Evolutionary conservation across 2,329 filamentous ascomycete species (phyloP).

Genomic region (Rutstroemia sydowiana): DNA sequence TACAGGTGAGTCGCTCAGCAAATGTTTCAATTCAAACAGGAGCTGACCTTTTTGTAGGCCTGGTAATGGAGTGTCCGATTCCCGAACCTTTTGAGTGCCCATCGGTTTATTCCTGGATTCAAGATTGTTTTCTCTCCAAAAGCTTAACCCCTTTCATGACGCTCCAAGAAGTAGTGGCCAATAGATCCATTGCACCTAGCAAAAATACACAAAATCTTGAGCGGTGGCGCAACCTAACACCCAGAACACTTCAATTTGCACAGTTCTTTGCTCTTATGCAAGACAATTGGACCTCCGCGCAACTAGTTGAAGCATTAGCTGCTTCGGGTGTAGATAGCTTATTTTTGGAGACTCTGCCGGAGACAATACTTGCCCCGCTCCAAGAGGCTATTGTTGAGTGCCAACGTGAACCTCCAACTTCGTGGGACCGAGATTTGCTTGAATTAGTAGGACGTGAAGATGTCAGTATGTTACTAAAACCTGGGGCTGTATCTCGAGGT

Average conservation of each 20-base stretch:
- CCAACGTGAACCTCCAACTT: constrained; percentile 71
- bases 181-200: constrained; percentile 16
- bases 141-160: constrained; percentile 38
- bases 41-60: constrained; percentile 8
- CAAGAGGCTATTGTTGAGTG: constrained; percentile 80
- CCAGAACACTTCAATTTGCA: constrained; percentile 63
- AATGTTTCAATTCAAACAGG: neutral
- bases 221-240: constrained; percentile 36
- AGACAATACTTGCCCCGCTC: constrained; percentile 72
- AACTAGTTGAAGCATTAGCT: constrained; percentile 68
- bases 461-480: constrained; percentile 58
- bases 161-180: constrained; percentile 40
- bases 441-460: constrained; percentile 76
- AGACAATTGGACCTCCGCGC: constrained; percentile 43
- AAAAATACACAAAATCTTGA: constrained; percentile 14
- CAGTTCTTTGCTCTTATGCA: constrained; percentile 56
- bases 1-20: constrained; percentile 34
- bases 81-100: constrained; percentile 47
- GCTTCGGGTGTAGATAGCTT: constrained; percentile 58
- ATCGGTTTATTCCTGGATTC: constrained; percentile 50
- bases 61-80: constrained; percentile 26
- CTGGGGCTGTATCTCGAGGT: constrained; percentile 32
- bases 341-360: constrained; percentile 76
- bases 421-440: constrained; percentile 66
- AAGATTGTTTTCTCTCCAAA: constrained; percentile 32